Evolutionary conservation across 306 rosid genomes (phyloP), one percentile per base, ranked within the genome.

Genomic region (Aeschynomene evenia): DNA sequence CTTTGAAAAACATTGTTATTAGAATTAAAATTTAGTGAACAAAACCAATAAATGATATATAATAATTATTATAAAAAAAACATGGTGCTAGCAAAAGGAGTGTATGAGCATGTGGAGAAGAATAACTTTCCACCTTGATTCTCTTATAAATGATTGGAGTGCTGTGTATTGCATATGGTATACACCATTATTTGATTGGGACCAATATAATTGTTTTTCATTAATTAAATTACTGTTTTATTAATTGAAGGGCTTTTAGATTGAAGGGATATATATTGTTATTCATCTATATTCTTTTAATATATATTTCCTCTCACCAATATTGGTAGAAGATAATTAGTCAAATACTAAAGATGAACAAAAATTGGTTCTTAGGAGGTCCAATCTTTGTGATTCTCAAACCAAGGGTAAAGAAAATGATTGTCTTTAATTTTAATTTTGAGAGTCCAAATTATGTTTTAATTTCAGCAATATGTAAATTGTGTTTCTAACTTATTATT

Each of bases 121-220:
- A 51, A 61, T 70, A 71, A 45, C 34, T 60, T 68, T 72, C 15
- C 61, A 68, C 52, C 34, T 19, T 39, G 34, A 51, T 75, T 66
- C 54, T 57, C 56, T 49, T 50, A 40, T 70, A 64, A 76, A 79
- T 81, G 79, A 76, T 83, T 73, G 86, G 63, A 54, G 51, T 73
- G 54, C 16, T 66, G 42, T 67, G 57, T 50, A 56, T 78, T 6
- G 74, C 79, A 68, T 53, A 77, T 57, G 70, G 74, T 57, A 62
- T 49, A 69, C 75, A 73, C 28, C 82, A 75, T 81, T 68, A 74
- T 72, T 75, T 55, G 51, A 74, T 78, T 68, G 81, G 19, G 54
- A 61, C 52, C 65, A 43, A 33, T 34, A 18, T 18, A 11, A 45
- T 5, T 4, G 0, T 29, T 58, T 34, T 29, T 45, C 24, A 2